These are phyloP conservation scores for Basidiobolus heterosporus DNA, from an alignment of 371 early-diverging fungal species.

Conservation along the genomic window DNA sequence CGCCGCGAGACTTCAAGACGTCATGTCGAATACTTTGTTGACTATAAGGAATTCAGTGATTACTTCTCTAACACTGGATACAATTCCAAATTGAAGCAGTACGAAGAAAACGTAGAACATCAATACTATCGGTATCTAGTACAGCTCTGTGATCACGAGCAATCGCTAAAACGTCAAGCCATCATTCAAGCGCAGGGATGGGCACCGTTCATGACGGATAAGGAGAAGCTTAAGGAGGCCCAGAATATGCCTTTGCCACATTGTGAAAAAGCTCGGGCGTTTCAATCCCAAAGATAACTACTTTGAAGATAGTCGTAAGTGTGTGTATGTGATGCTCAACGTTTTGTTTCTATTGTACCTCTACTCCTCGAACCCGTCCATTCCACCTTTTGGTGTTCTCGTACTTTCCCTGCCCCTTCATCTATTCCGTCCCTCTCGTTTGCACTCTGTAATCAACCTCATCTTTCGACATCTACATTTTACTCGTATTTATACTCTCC, in stretches of 20 bases:
- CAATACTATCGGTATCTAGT: slow-evolving; percentile 19
- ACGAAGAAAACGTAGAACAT: slow-evolving; percentile 25
- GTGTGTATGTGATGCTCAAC: too few species aligned
- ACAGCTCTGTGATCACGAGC: slow-evolving; percentile 21
- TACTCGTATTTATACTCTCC: too few species aligned
- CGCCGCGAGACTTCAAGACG: slow-evolving; percentile 14
- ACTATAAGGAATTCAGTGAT: slow-evolving; percentile 14
- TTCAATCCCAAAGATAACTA: too few species aligned
- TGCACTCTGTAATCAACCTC: too few species aligned
- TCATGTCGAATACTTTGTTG: slow-evolving; percentile 30
- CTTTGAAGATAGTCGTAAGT: too few species aligned
- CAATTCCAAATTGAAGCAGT: slow-evolving; percentile 10
- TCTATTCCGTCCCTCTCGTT: too few species aligned
- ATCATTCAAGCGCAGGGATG: slow-evolving; percentile 26
- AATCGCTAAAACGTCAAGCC: slow-evolving; percentile 13
- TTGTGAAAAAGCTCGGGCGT: slow-evolving; percentile 15
- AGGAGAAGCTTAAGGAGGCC: slow-evolving; percentile 22
- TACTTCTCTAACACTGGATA: slow-evolving; percentile 5
- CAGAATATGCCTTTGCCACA: slow-evolving; percentile 19
- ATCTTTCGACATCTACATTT: too few species aligned
- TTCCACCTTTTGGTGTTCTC: too few species aligned
- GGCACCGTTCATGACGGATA: slow-evolving; percentile 23
- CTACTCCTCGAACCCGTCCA: too few species aligned
- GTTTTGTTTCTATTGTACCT: too few species aligned
- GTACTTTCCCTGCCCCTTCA: too few species aligned